Conservation (phyloP, 2,329 filamentous ascomycete species). For the Pseudogymnoascus sp. region DNA sequence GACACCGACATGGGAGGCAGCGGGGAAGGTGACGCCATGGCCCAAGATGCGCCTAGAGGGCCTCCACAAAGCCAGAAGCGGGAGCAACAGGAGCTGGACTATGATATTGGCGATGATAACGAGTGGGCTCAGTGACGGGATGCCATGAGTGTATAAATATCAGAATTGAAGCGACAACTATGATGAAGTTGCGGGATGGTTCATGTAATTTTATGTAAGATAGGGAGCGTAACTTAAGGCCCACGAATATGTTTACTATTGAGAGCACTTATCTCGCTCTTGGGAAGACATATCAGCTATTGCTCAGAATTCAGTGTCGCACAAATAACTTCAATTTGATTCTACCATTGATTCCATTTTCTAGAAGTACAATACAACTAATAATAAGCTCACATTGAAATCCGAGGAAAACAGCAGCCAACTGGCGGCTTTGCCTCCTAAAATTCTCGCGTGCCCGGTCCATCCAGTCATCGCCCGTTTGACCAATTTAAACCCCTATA, state of each 20-base stretch:
- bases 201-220: neutral
- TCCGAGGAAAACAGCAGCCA: slow-evolving; percentile 1
- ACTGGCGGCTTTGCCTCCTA: neutral
- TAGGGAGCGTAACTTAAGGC: neutral
- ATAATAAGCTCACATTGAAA: slow-evolving; percentile 6
- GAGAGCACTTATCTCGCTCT: neutral
- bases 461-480: neutral
- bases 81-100: slow-evolving; percentile 27
- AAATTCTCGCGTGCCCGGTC: neutral
- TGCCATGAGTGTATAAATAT: neutral
- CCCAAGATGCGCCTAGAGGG: slow-evolving; percentile 10
- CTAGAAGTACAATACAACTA: slow-evolving; percentile 4
- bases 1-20: slow-evolving; percentile 17
- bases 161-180: neutral
- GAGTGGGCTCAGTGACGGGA: slow-evolving; percentile 22
- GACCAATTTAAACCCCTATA: slow-evolving; percentile 2
- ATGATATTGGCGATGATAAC: slow-evolving; percentile 35
- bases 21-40: slow-evolving; percentile 26
- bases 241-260: neutral
- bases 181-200: neutral
- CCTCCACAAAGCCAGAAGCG: slow-evolving; percentile 10
- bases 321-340: neutral
- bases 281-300: neutral
- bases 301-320: neutral
- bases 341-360: slow-evolving; percentile 1